Percentiles rank a stretch among this genome's conserved stretches.
phyloP scores from a whole-genome alignment of 2,329 filamentous ascomycete genomes.

The Domatiomyces catenatus region DNA sequence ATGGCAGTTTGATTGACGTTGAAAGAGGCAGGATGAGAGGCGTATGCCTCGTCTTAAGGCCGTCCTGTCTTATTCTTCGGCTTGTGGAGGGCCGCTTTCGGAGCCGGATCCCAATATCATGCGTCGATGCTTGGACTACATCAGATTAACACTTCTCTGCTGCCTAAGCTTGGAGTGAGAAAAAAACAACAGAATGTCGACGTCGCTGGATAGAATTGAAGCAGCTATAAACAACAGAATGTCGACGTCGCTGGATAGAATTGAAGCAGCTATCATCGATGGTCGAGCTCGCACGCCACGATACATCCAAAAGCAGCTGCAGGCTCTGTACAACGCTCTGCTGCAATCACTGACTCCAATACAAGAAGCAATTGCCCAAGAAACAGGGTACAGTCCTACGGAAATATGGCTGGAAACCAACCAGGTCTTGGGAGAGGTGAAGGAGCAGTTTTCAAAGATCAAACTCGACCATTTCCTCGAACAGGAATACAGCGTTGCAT shows the following conservation, averaged over 20 bases:
- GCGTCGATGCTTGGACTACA: neutral
- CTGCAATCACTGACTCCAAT: neutral
- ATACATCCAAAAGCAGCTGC: slow-evolving; percentile 27
- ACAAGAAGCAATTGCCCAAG: neutral
- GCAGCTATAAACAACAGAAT: too few species aligned
- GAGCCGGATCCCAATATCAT: neutral
- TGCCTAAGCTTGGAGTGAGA: neutral
- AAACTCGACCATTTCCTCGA: slow-evolving; percentile 12
- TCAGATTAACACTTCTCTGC: neutral
- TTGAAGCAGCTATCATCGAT: slow-evolving; percentile 19
- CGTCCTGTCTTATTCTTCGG: neutral
- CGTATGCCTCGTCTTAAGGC: neutral
- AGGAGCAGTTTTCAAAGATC: neutral
- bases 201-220: neutral
- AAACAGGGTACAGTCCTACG: neutral
- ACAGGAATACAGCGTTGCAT: slow-evolving; percentile 21
- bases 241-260: neutral
- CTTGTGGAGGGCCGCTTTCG: neutral
- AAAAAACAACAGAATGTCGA: neutral
- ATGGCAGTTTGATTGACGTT: neutral
- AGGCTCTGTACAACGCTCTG: slow-evolving; percentile 22
- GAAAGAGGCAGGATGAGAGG: neutral
- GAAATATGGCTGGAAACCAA: neutral
- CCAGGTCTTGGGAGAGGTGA: neutral
- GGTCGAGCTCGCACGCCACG: slow-evolving; percentile 25